Evolutionary conservation across 2,329 filamentous ascomycete species (phyloP).

Genomic region (Penicillium decumbens): DNA sequence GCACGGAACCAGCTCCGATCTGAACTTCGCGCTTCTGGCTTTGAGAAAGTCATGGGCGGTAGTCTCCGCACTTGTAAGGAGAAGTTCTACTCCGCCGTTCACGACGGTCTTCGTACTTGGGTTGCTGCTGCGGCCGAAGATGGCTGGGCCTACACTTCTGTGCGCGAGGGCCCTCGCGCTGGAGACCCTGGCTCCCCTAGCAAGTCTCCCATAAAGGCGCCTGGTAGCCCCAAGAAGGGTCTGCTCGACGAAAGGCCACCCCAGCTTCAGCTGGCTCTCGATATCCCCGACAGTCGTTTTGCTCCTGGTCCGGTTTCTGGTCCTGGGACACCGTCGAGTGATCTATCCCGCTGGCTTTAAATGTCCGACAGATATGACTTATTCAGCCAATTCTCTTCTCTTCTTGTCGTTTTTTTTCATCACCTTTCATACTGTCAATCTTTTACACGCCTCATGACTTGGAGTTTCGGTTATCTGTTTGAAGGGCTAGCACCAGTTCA

Average conservation of each 20-base stretch:
- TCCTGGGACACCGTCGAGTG: slow-evolving; percentile 26
- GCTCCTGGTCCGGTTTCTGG: slow-evolving; percentile 15
- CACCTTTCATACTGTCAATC: slow-evolving; percentile 10
- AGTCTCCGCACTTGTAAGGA: slow-evolving; percentile 90
- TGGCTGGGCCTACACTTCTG: slow-evolving; percentile 77
- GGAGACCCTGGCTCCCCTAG: slow-evolving; percentile 36
- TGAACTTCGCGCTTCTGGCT: slow-evolving; percentile 76
- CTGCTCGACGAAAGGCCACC: slow-evolving; percentile 51
- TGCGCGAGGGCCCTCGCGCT: slow-evolving; percentile 53
- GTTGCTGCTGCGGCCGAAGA: slow-evolving; percentile 82
- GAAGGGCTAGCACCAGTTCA: neutral
- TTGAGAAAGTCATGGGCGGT: slow-evolving; percentile 82
- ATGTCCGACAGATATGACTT: neutral
- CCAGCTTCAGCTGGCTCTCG: slow-evolving; percentile 52
- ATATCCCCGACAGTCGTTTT: slow-evolving; percentile 25
- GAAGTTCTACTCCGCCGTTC: slow-evolving; percentile 91
- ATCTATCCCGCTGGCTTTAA: slow-evolving; percentile 38
- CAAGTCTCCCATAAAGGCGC: slow-evolving; percentile 47
- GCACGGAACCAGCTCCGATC: slow-evolving; percentile 75
- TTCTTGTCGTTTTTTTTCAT: slow-evolving; percentile 12
- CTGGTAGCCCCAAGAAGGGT: slow-evolving; percentile 44
- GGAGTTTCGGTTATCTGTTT: slow-evolving; percentile 16
- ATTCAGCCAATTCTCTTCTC: slow-evolving; percentile 11
- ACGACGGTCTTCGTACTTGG: slow-evolving; percentile 85
- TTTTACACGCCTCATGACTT: slow-evolving; percentile 22